These are phyloP conservation scores for Protomyces gravidus DNA, from an alignment of 1,139 yeast genomes.

Conservation along the genomic window DNA sequence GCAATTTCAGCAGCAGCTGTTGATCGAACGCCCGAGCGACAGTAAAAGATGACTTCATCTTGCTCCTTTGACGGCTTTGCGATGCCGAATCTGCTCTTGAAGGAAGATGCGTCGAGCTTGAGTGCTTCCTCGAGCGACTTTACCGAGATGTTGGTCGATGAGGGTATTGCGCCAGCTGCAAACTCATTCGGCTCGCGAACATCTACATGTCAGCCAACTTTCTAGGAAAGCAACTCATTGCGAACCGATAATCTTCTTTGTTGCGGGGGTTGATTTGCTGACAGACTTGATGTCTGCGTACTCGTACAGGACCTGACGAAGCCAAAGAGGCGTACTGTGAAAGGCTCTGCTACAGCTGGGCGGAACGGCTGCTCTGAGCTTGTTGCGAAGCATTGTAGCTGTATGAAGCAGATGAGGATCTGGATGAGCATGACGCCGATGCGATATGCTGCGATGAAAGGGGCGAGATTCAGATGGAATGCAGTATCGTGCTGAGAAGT, in stretches of 20 bases:
- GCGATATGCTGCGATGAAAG: no score
- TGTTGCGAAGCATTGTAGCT: not conserved
- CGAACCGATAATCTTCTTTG: conserved; percentile 42
- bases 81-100: conserved; percentile 74
- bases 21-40: conserved; percentile 89
- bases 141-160: conserved; percentile 81
- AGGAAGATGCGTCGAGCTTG: conserved; percentile 71
- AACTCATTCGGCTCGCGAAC: conserved; percentile 89
- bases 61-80: conserved; percentile 69
- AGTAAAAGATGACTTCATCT: conserved; percentile 73
- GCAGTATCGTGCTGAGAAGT: no score
- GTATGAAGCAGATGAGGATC: no score
- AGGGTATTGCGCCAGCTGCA: conserved; percentile 65
- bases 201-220: no score
- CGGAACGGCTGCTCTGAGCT: not conserved
- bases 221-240: not conserved
- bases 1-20: conserved; percentile 90
- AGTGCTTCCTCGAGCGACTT: conserved; percentile 93
- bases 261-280: not conserved
- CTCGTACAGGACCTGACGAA: not conserved
- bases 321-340: not conserved
- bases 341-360: not conserved
- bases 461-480: no score
- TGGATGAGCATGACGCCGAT: no score
- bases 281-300: not conserved